Evolutionary conservation across 768 basidiomycete genomes (phyloP).

Genomic region (Trametes elegans): DNA sequence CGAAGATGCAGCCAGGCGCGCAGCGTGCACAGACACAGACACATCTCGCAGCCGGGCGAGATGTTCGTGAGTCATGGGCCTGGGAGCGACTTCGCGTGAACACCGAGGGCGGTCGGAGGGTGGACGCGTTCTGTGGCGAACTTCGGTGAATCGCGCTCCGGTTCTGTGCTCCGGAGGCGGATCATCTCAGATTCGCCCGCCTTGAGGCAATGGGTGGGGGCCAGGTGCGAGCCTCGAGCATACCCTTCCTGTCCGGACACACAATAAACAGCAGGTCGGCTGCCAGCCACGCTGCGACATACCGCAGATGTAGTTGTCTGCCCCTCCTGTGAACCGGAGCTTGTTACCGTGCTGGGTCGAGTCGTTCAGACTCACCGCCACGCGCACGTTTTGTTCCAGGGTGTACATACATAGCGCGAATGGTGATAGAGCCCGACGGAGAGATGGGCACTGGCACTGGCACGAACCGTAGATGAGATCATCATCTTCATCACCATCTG

Average conservation of each 20-base stretch:
- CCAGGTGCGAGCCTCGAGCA: conserved; percentile 12
- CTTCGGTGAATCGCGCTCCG: not conserved
- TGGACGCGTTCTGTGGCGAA: not conserved
- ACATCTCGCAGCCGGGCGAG: no score
- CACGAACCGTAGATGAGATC: not conserved
- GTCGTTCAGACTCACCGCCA: not conserved
- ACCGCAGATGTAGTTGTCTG: no score
- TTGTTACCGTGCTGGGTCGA: no score
- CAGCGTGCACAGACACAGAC: no score
- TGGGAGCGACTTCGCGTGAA: not conserved
- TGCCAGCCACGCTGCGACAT: no score
- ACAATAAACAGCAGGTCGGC: no score
- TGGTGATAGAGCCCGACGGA: not conserved
- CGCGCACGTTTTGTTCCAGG: not conserved
- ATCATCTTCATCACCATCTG: conserved; percentile 17
- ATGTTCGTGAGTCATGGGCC: not conserved
- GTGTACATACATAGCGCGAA: not conserved
- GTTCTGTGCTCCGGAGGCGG: not conserved
- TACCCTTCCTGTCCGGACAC: no score
- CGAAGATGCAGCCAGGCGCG: not conserved
- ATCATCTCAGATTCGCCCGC: not conserved
- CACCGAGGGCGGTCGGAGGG: not conserved
- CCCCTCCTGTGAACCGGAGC: no score
- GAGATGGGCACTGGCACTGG: no score
- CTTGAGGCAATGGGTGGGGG: conserved; percentile 11